Conservation (phyloP, 352 stramenopile species). For the Phytophthora syringae region DNA sequence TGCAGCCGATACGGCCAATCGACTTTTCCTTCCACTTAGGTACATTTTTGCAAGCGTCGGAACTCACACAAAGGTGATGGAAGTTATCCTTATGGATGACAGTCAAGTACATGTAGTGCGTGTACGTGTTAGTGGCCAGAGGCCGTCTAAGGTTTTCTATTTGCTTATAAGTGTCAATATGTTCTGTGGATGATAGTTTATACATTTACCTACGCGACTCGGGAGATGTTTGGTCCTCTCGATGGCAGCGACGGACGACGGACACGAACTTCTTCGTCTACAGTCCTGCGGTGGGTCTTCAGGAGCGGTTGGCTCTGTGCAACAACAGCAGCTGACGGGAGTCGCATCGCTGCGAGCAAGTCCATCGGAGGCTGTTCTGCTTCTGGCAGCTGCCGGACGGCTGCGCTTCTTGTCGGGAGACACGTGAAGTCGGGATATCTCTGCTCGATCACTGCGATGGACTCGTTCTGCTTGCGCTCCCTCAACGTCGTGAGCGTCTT, state of each 20-base stretch:
- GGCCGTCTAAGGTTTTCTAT: conserved; percentile 37
- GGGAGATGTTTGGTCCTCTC: conserved; percentile 19
- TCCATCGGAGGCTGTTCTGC: conserved; percentile 26
- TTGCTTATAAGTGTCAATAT: conserved; percentile 30
- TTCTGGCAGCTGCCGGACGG: conserved; percentile 12
- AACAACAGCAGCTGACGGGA: conserved; percentile 24
- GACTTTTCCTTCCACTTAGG: too few species aligned
- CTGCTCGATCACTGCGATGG: conserved; percentile 62
- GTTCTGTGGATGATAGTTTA: conserved; percentile 21
- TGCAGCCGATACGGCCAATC: too few species aligned
- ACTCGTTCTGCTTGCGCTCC: conserved; percentile 48
- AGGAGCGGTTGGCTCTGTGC: conserved; percentile 17
- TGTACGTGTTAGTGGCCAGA: too few species aligned
- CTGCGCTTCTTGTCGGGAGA: conserved; percentile 28
- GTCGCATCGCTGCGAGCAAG: conserved; percentile 38
- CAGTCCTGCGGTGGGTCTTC: conserved; percentile 5
- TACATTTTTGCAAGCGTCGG: too few species aligned
- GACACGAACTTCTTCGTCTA: conserved; percentile 24
- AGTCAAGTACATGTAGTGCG: too few species aligned
- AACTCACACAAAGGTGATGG: too few species aligned
- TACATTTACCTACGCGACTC: conserved; percentile 30
- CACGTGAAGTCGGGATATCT: conserved; percentile 76
- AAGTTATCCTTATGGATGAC: too few species aligned
- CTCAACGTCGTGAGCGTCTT: conserved; percentile 41
- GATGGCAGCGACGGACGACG: conserved; percentile 29